Percentiles rank a stretch among this genome's conserved stretches.
phyloP scores from a whole-genome alignment of 2,329 filamentous ascomycete species.

The Capronia coronata region DNA sequence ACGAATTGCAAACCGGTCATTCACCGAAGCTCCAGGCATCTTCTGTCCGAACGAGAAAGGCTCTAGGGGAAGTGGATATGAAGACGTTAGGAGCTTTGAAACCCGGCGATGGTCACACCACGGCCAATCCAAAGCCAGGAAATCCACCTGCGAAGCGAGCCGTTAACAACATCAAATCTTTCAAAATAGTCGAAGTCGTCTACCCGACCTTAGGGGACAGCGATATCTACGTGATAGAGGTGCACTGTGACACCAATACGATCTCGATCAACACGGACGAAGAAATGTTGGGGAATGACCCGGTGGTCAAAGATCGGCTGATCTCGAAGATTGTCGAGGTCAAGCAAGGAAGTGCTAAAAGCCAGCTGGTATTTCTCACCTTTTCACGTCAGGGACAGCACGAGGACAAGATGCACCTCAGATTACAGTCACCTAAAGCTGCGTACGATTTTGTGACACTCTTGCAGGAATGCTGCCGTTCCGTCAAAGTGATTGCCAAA shows the following conservation, averaged over 20 bases:
- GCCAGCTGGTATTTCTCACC: constrained; percentile 5
- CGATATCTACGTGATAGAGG: constrained; percentile 7
- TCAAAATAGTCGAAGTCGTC: constrained; percentile 12
- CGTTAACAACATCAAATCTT: background rate
- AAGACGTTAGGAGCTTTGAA: background rate
- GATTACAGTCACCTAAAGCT: constrained; percentile 11
- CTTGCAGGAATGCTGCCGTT: background rate
- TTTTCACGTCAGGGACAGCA: constrained; percentile 4
- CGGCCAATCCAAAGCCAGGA: background rate
- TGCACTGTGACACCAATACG: constrained; percentile 11
- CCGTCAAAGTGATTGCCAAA: background rate
- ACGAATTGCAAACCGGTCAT: constrained; percentile 13
- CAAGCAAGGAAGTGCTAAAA: background rate
- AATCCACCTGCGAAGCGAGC: background rate
- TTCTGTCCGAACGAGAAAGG: background rate
- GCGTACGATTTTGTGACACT: constrained; percentile 13
- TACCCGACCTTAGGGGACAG: background rate
- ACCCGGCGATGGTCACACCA: background rate
- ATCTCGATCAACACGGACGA: constrained; percentile 11
- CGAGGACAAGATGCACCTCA: constrained; percentile 10
- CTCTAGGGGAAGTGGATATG: background rate
- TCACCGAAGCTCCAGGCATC: background rate
- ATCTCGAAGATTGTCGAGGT: constrained; percentile 14
- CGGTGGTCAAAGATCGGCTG: constrained; percentile 1
- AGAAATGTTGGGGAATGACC: constrained; percentile 6